phyloP scores from a whole-genome alignment of 2,329 filamentous ascomycete species.

The Sporothrix brasiliensis region DNA sequence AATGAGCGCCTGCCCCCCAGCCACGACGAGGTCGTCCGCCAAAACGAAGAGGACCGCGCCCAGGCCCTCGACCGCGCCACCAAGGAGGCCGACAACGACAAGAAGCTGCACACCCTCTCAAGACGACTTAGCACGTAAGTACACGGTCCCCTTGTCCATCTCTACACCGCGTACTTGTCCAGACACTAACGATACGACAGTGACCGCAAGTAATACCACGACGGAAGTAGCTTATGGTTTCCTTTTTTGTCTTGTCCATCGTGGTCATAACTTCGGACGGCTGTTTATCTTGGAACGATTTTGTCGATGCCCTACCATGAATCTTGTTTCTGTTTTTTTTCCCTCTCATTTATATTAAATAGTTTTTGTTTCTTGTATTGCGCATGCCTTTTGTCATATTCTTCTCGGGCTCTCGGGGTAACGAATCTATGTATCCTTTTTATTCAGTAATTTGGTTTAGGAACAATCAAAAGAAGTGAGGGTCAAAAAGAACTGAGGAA shows the following conservation, averaged over 20 bases:
- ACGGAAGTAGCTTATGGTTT: neutral
- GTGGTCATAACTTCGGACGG: neutral
- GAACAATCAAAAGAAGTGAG: neutral
- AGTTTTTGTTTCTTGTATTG: slow-evolving; percentile 3
- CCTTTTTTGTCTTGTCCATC: neutral
- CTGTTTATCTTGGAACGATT: neutral
- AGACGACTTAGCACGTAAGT: slow-evolving; percentile 95
- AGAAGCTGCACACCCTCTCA: slow-evolving; percentile 81
- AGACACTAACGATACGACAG: neutral
- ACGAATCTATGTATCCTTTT: slow-evolving; percentile 22
- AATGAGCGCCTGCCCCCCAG: slow-evolving; percentile 93
- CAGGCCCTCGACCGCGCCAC: slow-evolving; percentile 84
- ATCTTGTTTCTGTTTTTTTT: neutral
- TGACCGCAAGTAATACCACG: slow-evolving; percentile 34
- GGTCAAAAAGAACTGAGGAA: neutral
- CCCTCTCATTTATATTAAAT: neutral
- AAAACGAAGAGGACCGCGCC: slow-evolving; percentile 77
- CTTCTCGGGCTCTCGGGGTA: slow-evolving; percentile 8
- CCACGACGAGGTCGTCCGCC: slow-evolving; percentile 85
- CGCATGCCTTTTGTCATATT: neutral
- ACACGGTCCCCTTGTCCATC: neutral
- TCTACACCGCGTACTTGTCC: neutral
- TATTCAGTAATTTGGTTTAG: neutral
- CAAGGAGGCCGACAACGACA: slow-evolving; percentile 89
- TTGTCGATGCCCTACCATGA: neutral